phyloP scores from a whole-genome alignment of 352 stramenopile genomes.

The Phytopythium delawarense region DNA sequence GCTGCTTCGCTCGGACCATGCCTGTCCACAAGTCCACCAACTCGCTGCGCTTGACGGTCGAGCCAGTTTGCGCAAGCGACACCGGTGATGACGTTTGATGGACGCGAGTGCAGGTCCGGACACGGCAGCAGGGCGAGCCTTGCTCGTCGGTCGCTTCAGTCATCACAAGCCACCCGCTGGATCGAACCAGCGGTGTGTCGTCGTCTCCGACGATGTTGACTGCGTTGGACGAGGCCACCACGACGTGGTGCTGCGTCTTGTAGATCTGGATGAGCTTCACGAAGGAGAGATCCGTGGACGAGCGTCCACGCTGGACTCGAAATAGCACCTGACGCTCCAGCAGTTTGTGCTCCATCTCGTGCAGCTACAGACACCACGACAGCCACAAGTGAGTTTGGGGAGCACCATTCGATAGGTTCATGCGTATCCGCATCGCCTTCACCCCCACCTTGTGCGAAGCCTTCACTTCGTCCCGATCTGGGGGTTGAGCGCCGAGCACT shows the following conservation, averaged over 20 bases:
- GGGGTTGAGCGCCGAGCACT: background rate
- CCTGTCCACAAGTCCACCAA: background rate
- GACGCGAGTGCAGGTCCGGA: background rate
- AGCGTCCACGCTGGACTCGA: background rate
- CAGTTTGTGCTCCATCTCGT: background rate
- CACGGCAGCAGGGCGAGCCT: background rate
- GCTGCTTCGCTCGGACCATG: background rate
- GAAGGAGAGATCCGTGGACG: background rate
- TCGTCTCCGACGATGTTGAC: background rate
- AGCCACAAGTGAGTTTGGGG: background rate
- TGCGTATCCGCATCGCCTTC: too few relatives aligned
- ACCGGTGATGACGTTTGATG: background rate
- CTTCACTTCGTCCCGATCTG: background rate
- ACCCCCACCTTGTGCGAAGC: background rate
- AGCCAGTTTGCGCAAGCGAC: background rate
- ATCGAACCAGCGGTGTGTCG: background rate
- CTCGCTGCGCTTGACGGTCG: background rate
- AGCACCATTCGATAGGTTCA: background rate
- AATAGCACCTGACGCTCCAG: background rate
- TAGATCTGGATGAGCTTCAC: constrained; percentile 5
- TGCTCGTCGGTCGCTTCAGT: background rate
- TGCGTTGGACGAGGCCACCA: background rate
- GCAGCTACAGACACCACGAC: background rate
- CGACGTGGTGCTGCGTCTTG: background rate
- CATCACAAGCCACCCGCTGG: constrained; percentile 1